Evolutionary conservation across 2,329 filamentous ascomycete genomes (phyloP).

Genomic region (Colletotrichum sp.): DNA sequence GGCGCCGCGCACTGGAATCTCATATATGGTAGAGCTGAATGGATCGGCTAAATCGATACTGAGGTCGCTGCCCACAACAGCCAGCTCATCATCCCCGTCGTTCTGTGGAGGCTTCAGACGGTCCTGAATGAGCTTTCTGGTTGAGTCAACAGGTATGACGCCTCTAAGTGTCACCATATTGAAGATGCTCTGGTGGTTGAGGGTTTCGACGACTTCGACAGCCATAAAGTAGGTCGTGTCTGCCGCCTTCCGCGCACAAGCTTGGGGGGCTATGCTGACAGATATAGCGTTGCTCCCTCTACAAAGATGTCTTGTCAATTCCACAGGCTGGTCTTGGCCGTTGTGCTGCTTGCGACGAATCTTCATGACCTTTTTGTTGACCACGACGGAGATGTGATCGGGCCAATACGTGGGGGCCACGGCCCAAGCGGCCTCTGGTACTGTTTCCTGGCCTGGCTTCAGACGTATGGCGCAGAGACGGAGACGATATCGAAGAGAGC

Average conservation of each 20-base stretch:
- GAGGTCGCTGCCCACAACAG: slow-evolving; percentile 62
- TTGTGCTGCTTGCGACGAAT: slow-evolving; percentile 73
- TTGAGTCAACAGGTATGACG: slow-evolving; percentile 49
- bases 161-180: slow-evolving; percentile 40
- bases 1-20: slow-evolving; percentile 72
- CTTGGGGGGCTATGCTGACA: slow-evolving; percentile 47
- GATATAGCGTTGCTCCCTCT: slow-evolving; percentile 67
- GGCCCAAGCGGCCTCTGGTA: slow-evolving; percentile 63
- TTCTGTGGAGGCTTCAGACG: slow-evolving; percentile 40
- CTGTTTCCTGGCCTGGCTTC: slow-evolving; percentile 23
- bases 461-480: slow-evolving; percentile 59
- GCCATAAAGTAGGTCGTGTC: slow-evolving; percentile 63
- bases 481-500: slow-evolving; percentile 69
- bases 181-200: slow-evolving; percentile 49
- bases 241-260: slow-evolving; percentile 17
- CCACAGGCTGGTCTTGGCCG: slow-evolving; percentile 76
- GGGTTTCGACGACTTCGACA: slow-evolving; percentile 71
- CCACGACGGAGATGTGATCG: slow-evolving; percentile 66
- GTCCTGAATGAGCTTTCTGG: slow-evolving; percentile 61
- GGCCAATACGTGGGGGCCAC: slow-evolving; percentile 74
- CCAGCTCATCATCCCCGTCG: slow-evolving; percentile 64
- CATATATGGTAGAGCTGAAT: slow-evolving; percentile 69
- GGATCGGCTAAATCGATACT: slow-evolving; percentile 71
- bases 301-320: slow-evolving; percentile 68
- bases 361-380: slow-evolving; percentile 67